A percentile compares a stretch with the other conserved stretches of the same genome.
Evolutionary conservation across 345 rosid species (phyloP).

Genomic region (Lumnitzera racemosa): DNA sequence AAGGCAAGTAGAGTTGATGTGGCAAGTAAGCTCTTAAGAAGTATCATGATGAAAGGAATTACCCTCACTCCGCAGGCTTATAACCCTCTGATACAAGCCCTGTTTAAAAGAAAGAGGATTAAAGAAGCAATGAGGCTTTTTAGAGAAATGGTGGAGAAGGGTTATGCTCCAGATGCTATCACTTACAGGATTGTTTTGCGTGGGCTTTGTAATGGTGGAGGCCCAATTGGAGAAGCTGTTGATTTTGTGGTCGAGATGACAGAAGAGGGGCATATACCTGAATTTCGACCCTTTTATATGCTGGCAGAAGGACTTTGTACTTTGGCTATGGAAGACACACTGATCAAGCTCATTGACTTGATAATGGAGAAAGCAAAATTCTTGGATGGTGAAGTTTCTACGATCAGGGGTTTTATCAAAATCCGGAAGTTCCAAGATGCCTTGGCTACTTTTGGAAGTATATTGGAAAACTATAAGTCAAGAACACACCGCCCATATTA

Average conservation of each 20-base stretch:
- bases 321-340: conserved; percentile 60
- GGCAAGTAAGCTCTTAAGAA: conserved; percentile 65
- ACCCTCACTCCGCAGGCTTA: conserved; percentile 65
- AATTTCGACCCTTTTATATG: conserved; percentile 66
- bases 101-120: conserved; percentile 50
- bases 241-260: conserved; percentile 68
- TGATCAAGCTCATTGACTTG: conserved; percentile 47
- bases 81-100: conserved; percentile 78
- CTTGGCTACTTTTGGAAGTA: conserved; percentile 50
- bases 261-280: conserved; percentile 61
- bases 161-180: conserved; percentile 48
- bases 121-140: conserved; percentile 70
- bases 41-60: conserved; percentile 74
- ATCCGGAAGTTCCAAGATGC: conserved; percentile 70
- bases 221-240: conserved; percentile 78
- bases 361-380: conserved; percentile 67
- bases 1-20: conserved; percentile 75
- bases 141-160: conserved; percentile 70
- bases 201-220: conserved; percentile 70
- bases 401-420: conserved; percentile 66
- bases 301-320: conserved; percentile 80
- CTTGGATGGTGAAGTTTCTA: conserved; percentile 44
- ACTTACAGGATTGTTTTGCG: conserved; percentile 62
- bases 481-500: conserved; percentile 32
- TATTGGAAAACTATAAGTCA: conserved; percentile 36